Conservation (phyloP, 345 rosid species). For the Clausena lansium region DNA sequence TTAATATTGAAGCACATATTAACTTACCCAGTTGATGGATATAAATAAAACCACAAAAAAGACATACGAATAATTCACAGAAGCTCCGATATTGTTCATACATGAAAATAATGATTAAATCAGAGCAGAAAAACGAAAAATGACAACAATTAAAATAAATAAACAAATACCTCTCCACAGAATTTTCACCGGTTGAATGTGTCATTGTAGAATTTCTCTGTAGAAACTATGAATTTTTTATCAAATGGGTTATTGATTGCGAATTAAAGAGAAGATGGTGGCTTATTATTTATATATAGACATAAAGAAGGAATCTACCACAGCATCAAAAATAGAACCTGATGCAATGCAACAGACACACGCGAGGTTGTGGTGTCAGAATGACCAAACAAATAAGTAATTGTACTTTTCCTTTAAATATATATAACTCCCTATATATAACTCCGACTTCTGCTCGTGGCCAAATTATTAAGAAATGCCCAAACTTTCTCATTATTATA, state of each 20-base stretch:
- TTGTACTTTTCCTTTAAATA: background rate
- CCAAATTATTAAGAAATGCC: background rate
- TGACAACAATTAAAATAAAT: too few species aligned
- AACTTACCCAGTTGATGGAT: background rate
- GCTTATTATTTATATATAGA: background rate
- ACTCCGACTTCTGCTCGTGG: background rate
- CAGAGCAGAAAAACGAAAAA: background rate
- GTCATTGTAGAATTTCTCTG: slow-evolving; percentile 10
- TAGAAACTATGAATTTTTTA: background rate
- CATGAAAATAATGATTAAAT: background rate
- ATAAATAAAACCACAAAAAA: background rate
- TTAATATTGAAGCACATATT: background rate
- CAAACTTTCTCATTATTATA: background rate
- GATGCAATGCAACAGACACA: background rate
- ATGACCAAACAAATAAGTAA: background rate
- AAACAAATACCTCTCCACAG: slow-evolving; percentile 14
- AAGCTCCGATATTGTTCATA: too few species aligned
- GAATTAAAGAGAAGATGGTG: background rate
- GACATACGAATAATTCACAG: background rate
- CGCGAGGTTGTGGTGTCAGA: background rate
- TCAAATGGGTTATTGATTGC: background rate
- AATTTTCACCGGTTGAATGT: background rate
- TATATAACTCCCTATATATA: background rate
- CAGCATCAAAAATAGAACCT: background rate
- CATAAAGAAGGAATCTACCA: background rate